Conservation (phyloP, 768 basidiomycete genomes). For the Termitomyces sp. region DNA sequence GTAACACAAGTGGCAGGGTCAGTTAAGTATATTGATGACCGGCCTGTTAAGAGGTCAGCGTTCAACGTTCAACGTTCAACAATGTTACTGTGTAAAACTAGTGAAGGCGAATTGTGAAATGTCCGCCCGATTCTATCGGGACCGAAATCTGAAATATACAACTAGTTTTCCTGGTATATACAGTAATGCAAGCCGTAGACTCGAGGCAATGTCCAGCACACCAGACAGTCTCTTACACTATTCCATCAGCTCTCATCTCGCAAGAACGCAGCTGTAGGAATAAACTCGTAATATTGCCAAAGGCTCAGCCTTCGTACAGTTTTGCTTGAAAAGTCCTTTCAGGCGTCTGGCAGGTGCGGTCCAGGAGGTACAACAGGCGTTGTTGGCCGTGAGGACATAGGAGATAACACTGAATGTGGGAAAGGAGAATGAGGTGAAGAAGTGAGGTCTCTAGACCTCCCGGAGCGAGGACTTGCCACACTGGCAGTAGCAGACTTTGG, state of each 20-base stretch:
- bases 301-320: neutral
- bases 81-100: too few species aligned
- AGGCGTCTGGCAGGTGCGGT: neutral
- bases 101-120: neutral
- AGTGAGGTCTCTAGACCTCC: constrained; percentile 5
- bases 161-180: neutral
- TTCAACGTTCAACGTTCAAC: too few species aligned
- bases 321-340: too few species aligned
- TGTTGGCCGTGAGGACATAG: neutral
- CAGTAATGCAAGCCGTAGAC: neutral
- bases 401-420: neutral
- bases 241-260: neutral
- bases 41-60: neutral
- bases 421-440: neutral
- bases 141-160: neutral
- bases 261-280: neutral
- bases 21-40: too few species aligned
- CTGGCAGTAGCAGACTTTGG: neutral
- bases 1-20: too few species aligned
- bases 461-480: neutral
- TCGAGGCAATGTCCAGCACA: neutral
- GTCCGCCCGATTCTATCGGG: neutral
- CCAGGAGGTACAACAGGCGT: neutral
- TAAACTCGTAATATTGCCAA: neutral
- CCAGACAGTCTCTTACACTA: neutral